A percentile compares a stretch with the other conserved stretches of the same genome.
These are phyloP conservation scores for Thraustochytrium sp. DNA, from an alignment of 352 stramenopile genomes.

Conservation along the genomic window DNA sequence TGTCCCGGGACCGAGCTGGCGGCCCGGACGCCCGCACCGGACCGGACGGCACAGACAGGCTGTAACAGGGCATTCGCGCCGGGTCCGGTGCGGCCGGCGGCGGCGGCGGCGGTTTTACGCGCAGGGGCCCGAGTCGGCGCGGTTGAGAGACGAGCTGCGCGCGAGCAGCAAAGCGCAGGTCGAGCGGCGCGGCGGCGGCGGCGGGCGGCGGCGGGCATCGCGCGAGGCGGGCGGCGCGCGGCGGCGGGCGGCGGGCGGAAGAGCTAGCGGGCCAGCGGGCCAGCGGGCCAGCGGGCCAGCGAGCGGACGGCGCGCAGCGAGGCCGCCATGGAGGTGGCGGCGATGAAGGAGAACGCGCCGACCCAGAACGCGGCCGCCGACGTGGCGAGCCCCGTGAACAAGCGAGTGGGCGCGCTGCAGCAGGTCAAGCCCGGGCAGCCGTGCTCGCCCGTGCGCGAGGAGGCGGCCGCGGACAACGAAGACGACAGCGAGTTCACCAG, in stretches of 20 bases:
- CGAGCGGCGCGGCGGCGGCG: neutral
- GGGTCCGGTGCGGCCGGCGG: too few species aligned
- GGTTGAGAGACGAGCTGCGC: neutral
- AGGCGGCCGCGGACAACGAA: neutral
- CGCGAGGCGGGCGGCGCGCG: neutral
- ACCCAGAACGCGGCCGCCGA: neutral
- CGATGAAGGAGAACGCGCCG: neutral
- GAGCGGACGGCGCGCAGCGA: too few species aligned
- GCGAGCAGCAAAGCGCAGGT: neutral
- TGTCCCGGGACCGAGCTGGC: too few species aligned
- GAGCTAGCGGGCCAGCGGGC: too few species aligned
- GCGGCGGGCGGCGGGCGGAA: too few species aligned
- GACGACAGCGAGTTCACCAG: slow-evolving; percentile 33
- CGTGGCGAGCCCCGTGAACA: neutral
- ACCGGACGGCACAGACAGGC: too few species aligned
- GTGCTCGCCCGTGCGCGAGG: slow-evolving; percentile 24
- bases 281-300: too few species aligned
- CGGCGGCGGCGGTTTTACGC: neutral
- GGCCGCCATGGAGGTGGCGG: too few species aligned
- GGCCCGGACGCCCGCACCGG: too few species aligned
- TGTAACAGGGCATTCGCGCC: too few species aligned
- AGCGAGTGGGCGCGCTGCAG: too few species aligned
- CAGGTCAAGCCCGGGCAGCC: neutral
- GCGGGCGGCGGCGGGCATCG: neutral
- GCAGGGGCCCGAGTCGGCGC: too few species aligned